phyloP scores from a whole-genome alignment of 352 stramenopile genomes.

The Phytophthora colocasiae region DNA sequence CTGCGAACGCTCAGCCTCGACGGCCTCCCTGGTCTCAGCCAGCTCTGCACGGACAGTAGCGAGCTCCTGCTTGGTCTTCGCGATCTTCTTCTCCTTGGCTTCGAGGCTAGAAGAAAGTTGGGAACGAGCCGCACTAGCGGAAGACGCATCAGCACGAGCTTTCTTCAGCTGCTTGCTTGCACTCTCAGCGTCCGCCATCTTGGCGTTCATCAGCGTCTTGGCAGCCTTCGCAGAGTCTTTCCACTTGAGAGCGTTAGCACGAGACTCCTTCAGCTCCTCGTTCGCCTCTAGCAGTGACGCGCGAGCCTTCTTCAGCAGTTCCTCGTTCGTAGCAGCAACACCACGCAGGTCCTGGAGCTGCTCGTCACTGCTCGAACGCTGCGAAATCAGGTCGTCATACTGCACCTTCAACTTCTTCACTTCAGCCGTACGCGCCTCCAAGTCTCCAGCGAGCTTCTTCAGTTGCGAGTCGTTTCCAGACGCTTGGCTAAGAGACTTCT shows the following conservation, averaged over 20 bases:
- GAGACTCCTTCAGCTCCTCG: conserved; percentile 80
- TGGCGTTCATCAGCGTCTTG: conserved; percentile 69
- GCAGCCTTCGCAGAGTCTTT: conserved; percentile 72
- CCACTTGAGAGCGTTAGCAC: conserved; percentile 72
- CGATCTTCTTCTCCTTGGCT: too few species aligned
- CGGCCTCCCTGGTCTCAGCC: too few species aligned
- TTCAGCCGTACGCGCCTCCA: conserved; percentile 44
- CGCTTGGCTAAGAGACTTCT: conserved; percentile 45
- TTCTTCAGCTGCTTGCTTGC: conserved; percentile 71
- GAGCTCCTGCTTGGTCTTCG: too few species aligned
- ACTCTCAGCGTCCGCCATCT: conserved; percentile 71
- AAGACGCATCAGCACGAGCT: conserved; percentile 49
- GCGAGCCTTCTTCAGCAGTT: conserved; percentile 77
- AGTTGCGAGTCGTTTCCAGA: conserved; percentile 38
- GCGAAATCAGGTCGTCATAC: conserved; percentile 39
- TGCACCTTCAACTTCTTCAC: conserved; percentile 43
- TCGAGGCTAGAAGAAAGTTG: too few species aligned
- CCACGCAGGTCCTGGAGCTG: conserved; percentile 56
- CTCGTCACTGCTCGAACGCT: conserved; percentile 37
- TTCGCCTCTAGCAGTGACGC: conserved; percentile 71
- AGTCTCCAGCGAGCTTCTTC: conserved; percentile 43
- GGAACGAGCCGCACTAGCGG: too few species aligned
- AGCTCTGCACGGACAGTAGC: too few species aligned
- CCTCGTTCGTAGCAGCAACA: conserved; percentile 54
- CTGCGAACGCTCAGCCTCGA: too few species aligned